Evolutionary conservation across 106 monocot species (phyloP).

Genomic region (Chionographis japonica): DNA sequence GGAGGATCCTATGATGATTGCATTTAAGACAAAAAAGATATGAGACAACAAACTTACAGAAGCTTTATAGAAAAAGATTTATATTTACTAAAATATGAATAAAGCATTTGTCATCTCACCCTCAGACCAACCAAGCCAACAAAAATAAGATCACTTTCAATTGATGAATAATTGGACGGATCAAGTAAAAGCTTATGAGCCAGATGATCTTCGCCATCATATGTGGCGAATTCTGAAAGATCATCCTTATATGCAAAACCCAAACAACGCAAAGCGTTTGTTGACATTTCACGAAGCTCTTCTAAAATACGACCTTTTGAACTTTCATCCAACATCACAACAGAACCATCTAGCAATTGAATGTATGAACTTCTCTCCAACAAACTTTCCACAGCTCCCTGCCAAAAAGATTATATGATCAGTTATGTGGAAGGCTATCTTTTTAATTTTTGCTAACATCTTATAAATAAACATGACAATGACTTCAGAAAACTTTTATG

Average conservation of each 20-base stretch:
- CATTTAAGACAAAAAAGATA: constrained; percentile 7
- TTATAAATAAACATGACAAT: too few relatives aligned
- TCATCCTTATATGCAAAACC: constrained; percentile 87
- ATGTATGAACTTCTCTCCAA: constrained; percentile 59
- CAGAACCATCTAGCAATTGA: constrained; percentile 75
- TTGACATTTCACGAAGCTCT: constrained; percentile 58
- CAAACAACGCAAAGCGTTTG: constrained; percentile 77
- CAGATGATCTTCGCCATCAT: constrained; percentile 79
- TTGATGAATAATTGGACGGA: constrained; percentile 68
- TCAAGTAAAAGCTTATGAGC: constrained; percentile 76
- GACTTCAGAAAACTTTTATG: too few relatives aligned
- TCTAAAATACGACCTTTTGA: constrained; percentile 43
- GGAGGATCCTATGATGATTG: constrained; percentile 67
- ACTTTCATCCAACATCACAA: constrained; percentile 49
- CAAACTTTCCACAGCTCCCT: constrained; percentile 91
- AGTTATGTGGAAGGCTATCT: neutral
- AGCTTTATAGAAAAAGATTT: neutral
- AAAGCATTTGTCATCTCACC: constrained; percentile 28
- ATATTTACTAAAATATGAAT: neutral
- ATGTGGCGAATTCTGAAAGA: constrained; percentile 59
- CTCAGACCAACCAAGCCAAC: constrained; percentile 72
- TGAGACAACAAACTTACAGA: neutral
- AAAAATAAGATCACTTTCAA: constrained; percentile 77
- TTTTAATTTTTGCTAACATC: neutral
- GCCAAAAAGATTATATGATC: constrained; percentile 10